A percentile compares a stretch with the other conserved stretches of the same genome.
phyloP scores from a whole-genome alignment of 208 protist species.

The Angomonas ambiguus region DNA sequence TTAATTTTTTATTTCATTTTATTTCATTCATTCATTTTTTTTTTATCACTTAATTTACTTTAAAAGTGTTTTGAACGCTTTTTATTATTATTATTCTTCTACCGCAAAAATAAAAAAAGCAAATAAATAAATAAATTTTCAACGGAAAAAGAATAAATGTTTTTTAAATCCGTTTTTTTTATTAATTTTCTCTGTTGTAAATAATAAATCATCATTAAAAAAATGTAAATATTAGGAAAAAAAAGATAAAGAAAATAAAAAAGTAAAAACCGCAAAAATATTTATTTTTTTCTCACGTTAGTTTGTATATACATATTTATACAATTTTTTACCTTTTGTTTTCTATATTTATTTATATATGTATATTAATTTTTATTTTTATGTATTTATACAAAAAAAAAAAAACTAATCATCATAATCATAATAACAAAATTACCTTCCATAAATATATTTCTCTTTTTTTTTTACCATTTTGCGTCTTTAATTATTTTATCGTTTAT shows the following conservation, averaged over 20 bases:
- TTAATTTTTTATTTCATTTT: not conserved
- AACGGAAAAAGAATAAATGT: not conserved
- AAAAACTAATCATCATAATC: not conserved
- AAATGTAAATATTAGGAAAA: not conserved
- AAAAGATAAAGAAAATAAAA: not conserved
- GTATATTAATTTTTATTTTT: not conserved
- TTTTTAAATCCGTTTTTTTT: not conserved
- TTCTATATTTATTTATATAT: conserved; percentile 5
- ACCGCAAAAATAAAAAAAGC: not conserved
- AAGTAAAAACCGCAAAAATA: not conserved
- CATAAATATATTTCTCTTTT: not conserved
- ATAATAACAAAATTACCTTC: too few species aligned
- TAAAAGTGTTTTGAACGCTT: too few species aligned
- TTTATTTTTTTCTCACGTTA: conserved; percentile 14
- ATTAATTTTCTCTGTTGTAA: not conserved
- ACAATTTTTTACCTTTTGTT: conserved; percentile 1
- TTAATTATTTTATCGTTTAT: not conserved
- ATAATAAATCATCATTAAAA: conserved; percentile 8
- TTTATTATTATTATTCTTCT: not conserved
- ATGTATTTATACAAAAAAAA: not conserved
- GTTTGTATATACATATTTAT: conserved; percentile 16
- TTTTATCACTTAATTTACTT: too few species aligned
- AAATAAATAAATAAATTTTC: too few species aligned
- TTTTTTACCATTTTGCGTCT: not conserved
- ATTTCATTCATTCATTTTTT: too few species aligned